Evolutionary conservation across 768 basidiomycete species (phyloP).

Genomic region (Psilocybe azurescens): DNA sequence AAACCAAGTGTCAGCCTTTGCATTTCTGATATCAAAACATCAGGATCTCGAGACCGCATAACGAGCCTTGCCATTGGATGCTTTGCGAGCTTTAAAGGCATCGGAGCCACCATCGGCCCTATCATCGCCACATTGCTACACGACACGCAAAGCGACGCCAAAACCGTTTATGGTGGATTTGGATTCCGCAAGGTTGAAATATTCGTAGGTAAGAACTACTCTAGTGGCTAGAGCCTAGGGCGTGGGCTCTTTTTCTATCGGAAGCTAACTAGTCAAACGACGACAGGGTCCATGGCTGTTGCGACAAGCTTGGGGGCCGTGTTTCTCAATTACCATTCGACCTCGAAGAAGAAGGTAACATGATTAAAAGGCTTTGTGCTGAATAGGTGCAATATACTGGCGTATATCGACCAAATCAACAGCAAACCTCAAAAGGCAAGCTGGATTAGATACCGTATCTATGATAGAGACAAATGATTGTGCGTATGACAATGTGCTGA

Average conservation of each 20-base stretch:
- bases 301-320: background rate
- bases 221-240: no score
- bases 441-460: no score
- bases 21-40: background rate
- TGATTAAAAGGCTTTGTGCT: background rate
- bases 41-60: constrained; percentile 15
- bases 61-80: constrained; percentile 18
- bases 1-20: no score
- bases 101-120: constrained; percentile 14
- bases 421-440: no score
- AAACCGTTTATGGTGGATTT: constrained; percentile 13
- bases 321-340: background rate
- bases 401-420: no score
- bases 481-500: no score
- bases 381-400: no score
- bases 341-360: background rate
- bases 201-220: constrained; percentile 9
- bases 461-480: no score
- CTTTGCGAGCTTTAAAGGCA: constrained; percentile 12
- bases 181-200: constrained; percentile 17
- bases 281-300: background rate
- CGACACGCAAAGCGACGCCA: background rate
- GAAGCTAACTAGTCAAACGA: background rate
- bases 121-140: constrained; percentile 15
- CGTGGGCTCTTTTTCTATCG: background rate